Conservation (phyloP, 768 basidiomycete species). For the Hericium rajendrae region DNA sequence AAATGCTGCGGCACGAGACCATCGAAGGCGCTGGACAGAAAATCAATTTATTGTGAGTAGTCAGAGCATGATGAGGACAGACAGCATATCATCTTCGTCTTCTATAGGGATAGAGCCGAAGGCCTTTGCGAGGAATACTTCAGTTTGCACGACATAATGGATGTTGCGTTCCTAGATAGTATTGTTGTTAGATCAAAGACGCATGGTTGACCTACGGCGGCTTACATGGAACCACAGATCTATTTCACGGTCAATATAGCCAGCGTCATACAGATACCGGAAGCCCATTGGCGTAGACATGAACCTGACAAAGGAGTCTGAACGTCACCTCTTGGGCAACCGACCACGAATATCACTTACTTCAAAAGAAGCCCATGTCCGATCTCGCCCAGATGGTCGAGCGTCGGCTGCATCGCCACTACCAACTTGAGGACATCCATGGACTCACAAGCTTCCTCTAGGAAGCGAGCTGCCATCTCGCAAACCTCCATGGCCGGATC, state of each 20-base stretch:
- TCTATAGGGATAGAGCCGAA: slow-evolving; percentile 43
- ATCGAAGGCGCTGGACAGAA: slow-evolving; percentile 52
- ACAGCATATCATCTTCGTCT: slow-evolving; percentile 62
- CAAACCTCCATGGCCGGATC: slow-evolving; percentile 88
- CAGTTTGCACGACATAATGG: slow-evolving; percentile 88
- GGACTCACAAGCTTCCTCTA: slow-evolving; percentile 85
- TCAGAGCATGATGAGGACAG: slow-evolving; percentile 12
- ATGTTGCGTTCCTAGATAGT: slow-evolving; percentile 75
- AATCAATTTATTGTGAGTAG: neutral
- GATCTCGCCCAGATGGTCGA: slow-evolving; percentile 92
- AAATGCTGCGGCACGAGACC: slow-evolving; percentile 91
- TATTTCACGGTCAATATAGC: slow-evolving; percentile 92
- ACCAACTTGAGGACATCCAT: slow-evolving; percentile 80
- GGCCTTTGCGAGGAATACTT: slow-evolving; percentile 79
- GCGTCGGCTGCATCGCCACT: slow-evolving; percentile 88
- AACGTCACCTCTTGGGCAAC: neutral
- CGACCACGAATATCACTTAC: slow-evolving; percentile 31
- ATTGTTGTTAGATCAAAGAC: slow-evolving; percentile 4
- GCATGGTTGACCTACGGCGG: neutral
- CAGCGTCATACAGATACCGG: slow-evolving; percentile 80
- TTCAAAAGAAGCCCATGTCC: slow-evolving; percentile 83
- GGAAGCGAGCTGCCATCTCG: slow-evolving; percentile 78
- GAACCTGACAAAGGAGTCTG: slow-evolving; percentile 44
- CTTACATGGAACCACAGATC: slow-evolving; percentile 92
- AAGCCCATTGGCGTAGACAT: slow-evolving; percentile 93